These are phyloP conservation scores for Macrocystidia cucumis DNA, from an alignment of 1,284 basidiomycete genomes.

Conservation along the genomic window DNA sequence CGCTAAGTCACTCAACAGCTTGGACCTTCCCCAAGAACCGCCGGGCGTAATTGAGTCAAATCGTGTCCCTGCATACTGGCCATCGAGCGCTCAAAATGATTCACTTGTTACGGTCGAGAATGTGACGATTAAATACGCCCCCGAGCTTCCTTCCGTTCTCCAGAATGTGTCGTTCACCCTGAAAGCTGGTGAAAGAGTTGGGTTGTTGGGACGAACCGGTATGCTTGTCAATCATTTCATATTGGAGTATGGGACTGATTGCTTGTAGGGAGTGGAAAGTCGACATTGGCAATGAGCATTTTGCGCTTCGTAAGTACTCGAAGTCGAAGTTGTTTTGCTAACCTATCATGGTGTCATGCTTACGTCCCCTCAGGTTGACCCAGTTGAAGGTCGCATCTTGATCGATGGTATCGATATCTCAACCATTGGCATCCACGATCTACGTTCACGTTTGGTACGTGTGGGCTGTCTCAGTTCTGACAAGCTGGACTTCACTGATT, in stretches of 20 bases:
- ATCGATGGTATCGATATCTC: slow-evolving; percentile 90
- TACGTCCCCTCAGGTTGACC: slow-evolving; percentile 53
- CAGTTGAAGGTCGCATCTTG: slow-evolving; percentile 67
- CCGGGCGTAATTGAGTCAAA: slow-evolving; percentile 60
- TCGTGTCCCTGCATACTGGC: slow-evolving; percentile 82
- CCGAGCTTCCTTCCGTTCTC: slow-evolving; percentile 79
- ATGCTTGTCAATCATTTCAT: slow-evolving; percentile 5
- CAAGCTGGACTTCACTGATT: slow-evolving; percentile 3
- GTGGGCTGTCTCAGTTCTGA: background rate
- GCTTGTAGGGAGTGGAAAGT: slow-evolving; percentile 66
- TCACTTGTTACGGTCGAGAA: slow-evolving; percentile 59
- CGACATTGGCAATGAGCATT: slow-evolving; percentile 80
- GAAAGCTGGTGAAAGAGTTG: slow-evolving; percentile 59
- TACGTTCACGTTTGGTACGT: slow-evolving; percentile 67
- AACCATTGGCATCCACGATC: slow-evolving; percentile 78
- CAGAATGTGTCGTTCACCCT: slow-evolving; percentile 66
- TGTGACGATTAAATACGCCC: slow-evolving; percentile 75
- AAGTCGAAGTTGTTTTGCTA: too few relatives aligned
- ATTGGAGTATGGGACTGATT: slow-evolving; percentile 6
- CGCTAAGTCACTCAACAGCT: slow-evolving; percentile 18
- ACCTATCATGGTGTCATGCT: background rate
- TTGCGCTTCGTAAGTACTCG: slow-evolving; percentile 70
- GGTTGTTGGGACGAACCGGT: slow-evolving; percentile 71
- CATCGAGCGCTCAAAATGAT: slow-evolving; percentile 54
- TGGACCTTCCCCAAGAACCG: slow-evolving; percentile 82